These are phyloP conservation scores for Westerdykella sp. DNA, from an alignment of 2,329 filamentous ascomycete genomes.

Conservation along the genomic window DNA sequence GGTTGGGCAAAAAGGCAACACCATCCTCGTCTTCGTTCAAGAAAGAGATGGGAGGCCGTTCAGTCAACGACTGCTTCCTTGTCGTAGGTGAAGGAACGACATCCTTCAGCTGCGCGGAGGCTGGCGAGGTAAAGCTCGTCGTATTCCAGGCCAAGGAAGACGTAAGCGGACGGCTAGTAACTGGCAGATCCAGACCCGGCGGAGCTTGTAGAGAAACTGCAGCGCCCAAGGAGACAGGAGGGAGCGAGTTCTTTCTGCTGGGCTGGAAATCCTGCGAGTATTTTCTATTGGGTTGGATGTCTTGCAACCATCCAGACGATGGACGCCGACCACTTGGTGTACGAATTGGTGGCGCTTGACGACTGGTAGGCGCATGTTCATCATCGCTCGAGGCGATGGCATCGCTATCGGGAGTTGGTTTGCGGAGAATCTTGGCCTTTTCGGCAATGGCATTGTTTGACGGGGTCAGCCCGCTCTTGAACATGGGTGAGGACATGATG, in stretches of 20 bases:
- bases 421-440: slow-evolving; percentile 65
- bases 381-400: slow-evolving; percentile 92
- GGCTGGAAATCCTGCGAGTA: slow-evolving; percentile 71
- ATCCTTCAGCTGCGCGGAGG: slow-evolving; percentile 26
- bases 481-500: slow-evolving; percentile 24
- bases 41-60: slow-evolving; percentile 21
- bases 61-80: slow-evolving; percentile 13
- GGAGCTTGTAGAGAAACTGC: slow-evolving; percentile 68
- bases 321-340: slow-evolving; percentile 25
- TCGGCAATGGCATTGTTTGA: slow-evolving; percentile 42
- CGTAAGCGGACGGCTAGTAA: slow-evolving; percentile 31
- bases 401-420: slow-evolving; percentile 89
- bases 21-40: slow-evolving; percentile 46
- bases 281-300: slow-evolving; percentile 64
- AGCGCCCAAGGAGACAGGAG: slow-evolving; percentile 60
- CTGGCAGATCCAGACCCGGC: slow-evolving; percentile 59
- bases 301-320: slow-evolving; percentile 65
- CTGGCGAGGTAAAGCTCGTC: slow-evolving; percentile 23
- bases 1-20: slow-evolving; percentile 28
- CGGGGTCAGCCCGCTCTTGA: slow-evolving; percentile 26
- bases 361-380: slow-evolving; percentile 48
- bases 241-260: slow-evolving; percentile 67
- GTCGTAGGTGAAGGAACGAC: slow-evolving; percentile 32
- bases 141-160: slow-evolving; percentile 42
- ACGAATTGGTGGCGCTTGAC: slow-evolving; percentile 7